Evolutionary conservation across 345 rosid species (phyloP).

Genomic region (Bruguiera sexangula): DNA sequence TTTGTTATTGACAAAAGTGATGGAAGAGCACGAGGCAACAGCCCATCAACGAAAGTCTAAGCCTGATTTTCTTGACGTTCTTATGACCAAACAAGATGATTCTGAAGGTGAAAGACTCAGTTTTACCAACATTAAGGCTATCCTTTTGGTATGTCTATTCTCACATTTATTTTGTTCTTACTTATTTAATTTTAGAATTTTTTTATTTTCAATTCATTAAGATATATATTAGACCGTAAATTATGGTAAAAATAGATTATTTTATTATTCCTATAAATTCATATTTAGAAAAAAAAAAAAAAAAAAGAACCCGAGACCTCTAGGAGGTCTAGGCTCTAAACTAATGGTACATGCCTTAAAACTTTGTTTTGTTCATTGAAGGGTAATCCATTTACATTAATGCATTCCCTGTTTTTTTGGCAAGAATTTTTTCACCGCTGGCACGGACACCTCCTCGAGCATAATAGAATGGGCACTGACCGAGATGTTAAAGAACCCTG

Average conservation of each 20-base stretch:
- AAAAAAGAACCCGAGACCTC: too few relatives aligned
- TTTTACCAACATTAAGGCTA: constrained; percentile 48
- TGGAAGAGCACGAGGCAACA: constrained; percentile 40
- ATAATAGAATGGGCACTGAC: constrained; percentile 54
- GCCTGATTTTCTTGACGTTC: constrained; percentile 52
- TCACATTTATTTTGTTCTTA: too few relatives aligned
- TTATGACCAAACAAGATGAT: constrained; percentile 31
- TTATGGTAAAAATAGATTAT: too few relatives aligned
- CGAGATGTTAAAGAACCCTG: constrained; percentile 44
- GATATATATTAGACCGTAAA: too few relatives aligned
- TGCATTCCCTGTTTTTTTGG: background rate
- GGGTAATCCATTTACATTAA: too few relatives aligned
- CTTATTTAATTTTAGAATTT: too few relatives aligned
- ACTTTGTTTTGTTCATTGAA: too few relatives aligned
- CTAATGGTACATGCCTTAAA: too few relatives aligned
- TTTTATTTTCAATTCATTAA: too few relatives aligned
- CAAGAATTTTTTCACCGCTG: constrained; percentile 58
- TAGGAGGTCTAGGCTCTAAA: too few relatives aligned
- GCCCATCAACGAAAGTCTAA: constrained; percentile 34
- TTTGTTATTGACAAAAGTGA: constrained; percentile 41
- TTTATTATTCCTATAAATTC: too few relatives aligned
- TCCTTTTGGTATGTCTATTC: constrained; percentile 39
- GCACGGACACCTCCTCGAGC: constrained; percentile 64
- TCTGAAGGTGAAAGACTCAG: constrained; percentile 34
- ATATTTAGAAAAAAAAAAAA: too few relatives aligned